phyloP scores from a whole-genome alignment of 495 filamentous ascomycete species.

The Recurvomyces mirabilis region DNA sequence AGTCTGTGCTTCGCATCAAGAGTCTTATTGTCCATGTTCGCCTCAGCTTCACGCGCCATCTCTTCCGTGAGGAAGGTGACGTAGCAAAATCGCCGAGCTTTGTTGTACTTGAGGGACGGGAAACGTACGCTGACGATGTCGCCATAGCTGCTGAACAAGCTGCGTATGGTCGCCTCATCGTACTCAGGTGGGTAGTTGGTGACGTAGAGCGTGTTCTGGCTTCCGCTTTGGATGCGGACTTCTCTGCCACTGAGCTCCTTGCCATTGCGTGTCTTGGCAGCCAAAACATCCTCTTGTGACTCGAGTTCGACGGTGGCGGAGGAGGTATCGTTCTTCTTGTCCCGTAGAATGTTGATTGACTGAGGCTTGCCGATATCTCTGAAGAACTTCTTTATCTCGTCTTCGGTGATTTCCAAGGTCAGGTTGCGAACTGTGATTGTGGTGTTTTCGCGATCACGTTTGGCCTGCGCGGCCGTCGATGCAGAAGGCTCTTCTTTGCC shows the following conservation, averaged over 20 bases:
- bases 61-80: conserved; percentile 58
- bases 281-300: conserved; percentile 61
- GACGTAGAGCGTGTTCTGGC: conserved; percentile 71
- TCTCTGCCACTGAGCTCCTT: conserved; percentile 59
- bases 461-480: conserved; percentile 36
- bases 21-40: conserved; percentile 54
- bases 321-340: conserved; percentile 45
- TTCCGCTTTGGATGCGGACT: conserved; percentile 61
- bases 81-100: conserved; percentile 85
- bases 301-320: conserved; percentile 79
- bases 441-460: conserved; percentile 81
- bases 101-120: conserved; percentile 80
- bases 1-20: conserved; percentile 56
- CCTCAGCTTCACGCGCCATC: conserved; percentile 36
- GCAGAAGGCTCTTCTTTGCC: conserved; percentile 25
- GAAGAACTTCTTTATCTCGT: conserved; percentile 76
- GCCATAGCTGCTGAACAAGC: conserved; percentile 66
- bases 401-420: conserved; percentile 55
- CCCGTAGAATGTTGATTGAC: conserved; percentile 50
- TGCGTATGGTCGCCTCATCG: conserved; percentile 67
- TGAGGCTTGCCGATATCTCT: conserved; percentile 77
- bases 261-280: conserved; percentile 66
- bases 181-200: conserved; percentile 82
- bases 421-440: conserved; percentile 71
- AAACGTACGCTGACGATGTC: conserved; percentile 78